Evolutionary conservation across 23 red algal species (phyloP).

Genomic region (Gracilaria domingensis): DNA sequence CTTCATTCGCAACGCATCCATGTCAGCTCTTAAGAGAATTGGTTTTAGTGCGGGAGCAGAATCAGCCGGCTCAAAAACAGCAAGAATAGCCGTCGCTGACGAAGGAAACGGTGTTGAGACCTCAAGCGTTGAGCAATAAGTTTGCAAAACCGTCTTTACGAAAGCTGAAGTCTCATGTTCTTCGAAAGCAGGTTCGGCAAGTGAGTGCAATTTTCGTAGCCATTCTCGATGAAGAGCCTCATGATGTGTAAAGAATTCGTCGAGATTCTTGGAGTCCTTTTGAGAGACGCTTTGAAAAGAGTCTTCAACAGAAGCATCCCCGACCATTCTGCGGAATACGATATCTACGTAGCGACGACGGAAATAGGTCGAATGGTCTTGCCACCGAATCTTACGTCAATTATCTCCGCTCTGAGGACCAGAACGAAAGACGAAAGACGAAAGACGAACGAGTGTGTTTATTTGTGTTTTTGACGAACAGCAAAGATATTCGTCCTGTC

Average conservation of each 20-base stretch:
- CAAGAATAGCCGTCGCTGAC: conserved; percentile 1
- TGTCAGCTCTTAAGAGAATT: conserved; percentile 38
- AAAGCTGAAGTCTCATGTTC: conserved; percentile 28
- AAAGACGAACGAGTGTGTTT: too few relatives aligned
- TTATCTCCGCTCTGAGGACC: too few relatives aligned
- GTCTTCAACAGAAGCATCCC: too few relatives aligned
- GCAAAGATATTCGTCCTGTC: too few relatives aligned
- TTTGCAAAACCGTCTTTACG: neutral
- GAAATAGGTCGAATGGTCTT: too few relatives aligned
- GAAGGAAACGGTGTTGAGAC: neutral
- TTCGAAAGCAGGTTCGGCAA: conserved; percentile 43
- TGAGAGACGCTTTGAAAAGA: too few relatives aligned
- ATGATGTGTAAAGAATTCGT: conserved; percentile 15
- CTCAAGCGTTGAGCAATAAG: conserved; percentile 7
- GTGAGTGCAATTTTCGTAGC: conserved; percentile 7
- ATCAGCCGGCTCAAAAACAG: conserved; percentile 4
- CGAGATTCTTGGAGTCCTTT: neutral
- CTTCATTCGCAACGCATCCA: conserved; percentile 36
- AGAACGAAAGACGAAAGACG: too few relatives aligned
- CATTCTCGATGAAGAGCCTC: conserved; percentile 30
- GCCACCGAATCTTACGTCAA: too few relatives aligned
- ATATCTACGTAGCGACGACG: too few relatives aligned
- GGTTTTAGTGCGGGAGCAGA: neutral
- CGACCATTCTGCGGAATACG: too few relatives aligned
- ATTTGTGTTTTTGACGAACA: too few relatives aligned